Base-by-base conservation (phyloP, 2,329 filamentous ascomycete genomes). In the Trematosphaeria pertusa region DNA sequence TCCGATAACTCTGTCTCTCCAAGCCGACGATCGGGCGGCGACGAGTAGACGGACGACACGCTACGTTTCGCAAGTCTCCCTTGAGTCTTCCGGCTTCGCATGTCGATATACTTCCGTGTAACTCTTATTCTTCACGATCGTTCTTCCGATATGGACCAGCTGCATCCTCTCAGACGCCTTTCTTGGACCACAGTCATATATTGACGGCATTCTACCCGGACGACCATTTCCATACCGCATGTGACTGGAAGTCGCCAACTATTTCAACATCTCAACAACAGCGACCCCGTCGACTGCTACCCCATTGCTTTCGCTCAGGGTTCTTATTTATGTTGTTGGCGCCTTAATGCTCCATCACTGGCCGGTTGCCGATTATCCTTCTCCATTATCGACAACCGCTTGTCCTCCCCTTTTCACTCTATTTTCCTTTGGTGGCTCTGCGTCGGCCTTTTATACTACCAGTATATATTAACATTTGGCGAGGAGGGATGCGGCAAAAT, bases 61-160 rank as follows among this genome's bases (percentile, higher is more conserved):
- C 19, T 30, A 24, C 41, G 36, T 37, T 42, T 50, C 26, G 12
- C n/a, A 14, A 4, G 5, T 9, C 20, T 9, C 32, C 12, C 15
- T 9, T 8, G 14, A 38, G 18, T 34, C 35, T 26, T 44, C 26
- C 38, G 30, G 10, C 26, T 26, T 21, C 9, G 37, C 24, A 33
- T 46, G 47, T 54, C 38, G 38, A 46, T 41, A 41, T 49, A 53
- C 43, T 35, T 52, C 55, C 52, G 46, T 61, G 59, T 59, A 57
- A 52, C 51, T 48, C 40, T 45, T 66, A 65, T 69, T 69, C 35
- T 67, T 67, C 56, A 45, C 48, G 56, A 61, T 58, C 52, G 60
- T 56, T 67, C 48, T 59, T 47, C 52, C 56, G 58, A 48, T 56
- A 61, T 60, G 48, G 48, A 55, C 52, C 52, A 58, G 32, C 37